A percentile compares a stretch with the other conserved stretches of the same genome.
Conservation (phyloP, 139 green algal species). For the Chlamydomonas sp. region DNA sequence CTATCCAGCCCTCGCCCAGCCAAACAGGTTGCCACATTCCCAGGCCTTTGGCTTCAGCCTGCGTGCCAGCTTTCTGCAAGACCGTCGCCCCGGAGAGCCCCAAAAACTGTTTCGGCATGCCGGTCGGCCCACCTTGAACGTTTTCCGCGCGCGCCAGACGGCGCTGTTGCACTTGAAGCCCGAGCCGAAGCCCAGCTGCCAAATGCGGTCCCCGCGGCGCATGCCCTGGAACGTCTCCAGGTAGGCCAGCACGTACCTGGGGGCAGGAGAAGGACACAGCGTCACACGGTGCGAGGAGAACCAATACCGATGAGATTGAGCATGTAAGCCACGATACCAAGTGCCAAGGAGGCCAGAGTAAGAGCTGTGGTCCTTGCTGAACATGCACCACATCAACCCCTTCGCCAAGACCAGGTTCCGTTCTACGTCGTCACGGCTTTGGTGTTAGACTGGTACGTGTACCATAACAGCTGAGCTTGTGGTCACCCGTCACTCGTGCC, state of each 20-base stretch:
- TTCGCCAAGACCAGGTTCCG: no score
- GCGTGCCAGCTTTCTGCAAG: background rate
- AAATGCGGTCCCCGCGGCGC: conserved; percentile 78
- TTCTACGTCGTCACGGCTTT: no score
- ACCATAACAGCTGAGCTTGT: no score
- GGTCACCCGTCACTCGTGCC: background rate
- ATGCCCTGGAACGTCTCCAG: conserved; percentile 77
- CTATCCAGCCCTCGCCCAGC: background rate
- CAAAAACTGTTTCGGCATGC: background rate
- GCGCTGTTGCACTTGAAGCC: conserved; percentile 98
- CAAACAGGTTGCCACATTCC: no score
- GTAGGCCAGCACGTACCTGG: conserved; percentile 79
- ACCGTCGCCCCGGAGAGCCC: background rate
- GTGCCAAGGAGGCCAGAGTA: no score
- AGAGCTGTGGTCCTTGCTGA: no score
- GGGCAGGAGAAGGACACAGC: background rate
- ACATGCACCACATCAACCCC: no score
- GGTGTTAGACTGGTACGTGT: no score
- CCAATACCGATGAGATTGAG: background rate
- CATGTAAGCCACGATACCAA: background rate
- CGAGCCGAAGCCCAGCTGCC: conserved; percentile 95
- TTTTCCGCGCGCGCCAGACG: conserved; percentile 84
- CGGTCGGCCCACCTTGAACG: conserved; percentile 43
- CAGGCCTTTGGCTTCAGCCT: background rate
- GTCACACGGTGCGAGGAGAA: background rate